A percentile compares a stretch with the other conserved stretches of the same genome.
These are phyloP conservation scores for Asclepias syriaca DNA, from an alignment of 257 asterid genomes.

Conservation along the genomic window DNA sequence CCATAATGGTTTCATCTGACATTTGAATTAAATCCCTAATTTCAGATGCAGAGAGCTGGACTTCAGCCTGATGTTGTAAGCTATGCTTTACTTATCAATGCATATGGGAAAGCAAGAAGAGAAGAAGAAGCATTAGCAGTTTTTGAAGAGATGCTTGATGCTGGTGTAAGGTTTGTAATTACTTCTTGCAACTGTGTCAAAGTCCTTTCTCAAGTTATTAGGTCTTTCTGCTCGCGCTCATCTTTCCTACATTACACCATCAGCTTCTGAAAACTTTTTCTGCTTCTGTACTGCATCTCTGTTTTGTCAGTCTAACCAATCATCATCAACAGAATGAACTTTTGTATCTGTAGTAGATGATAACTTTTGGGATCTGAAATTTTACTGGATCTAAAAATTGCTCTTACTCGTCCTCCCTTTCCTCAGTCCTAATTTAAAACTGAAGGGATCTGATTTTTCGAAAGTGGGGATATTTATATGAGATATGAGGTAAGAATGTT, in stretches of 20 bases:
- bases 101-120: constrained; percentile 97
- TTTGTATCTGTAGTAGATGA: background rate
- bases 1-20: constrained; percentile 18
- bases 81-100: constrained; percentile 75
- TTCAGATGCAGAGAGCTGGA: constrained; percentile 82
- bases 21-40: constrained; percentile 20
- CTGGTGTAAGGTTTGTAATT: constrained; percentile 74
- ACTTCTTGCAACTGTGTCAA: constrained; percentile 3
- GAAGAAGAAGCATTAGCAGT: constrained; percentile 98
- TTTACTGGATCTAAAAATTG: background rate
- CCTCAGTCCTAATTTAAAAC: background rate
- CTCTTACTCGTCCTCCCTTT: background rate
- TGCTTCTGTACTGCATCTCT: background rate
- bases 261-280: background rate
- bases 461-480: background rate
- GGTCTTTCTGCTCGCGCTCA: background rate
- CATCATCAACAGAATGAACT: background rate
- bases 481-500: background rate
- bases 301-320: background rate
- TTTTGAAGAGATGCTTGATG: constrained; percentile 99
- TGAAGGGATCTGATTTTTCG: background rate
- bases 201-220: background rate
- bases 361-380: background rate
- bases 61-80: constrained; percentile 88
- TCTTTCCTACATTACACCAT: background rate